These are phyloP conservation scores for Penicillium argentinense DNA, from an alignment of 495 filamentous ascomycete genomes.

Conservation along the genomic window DNA sequence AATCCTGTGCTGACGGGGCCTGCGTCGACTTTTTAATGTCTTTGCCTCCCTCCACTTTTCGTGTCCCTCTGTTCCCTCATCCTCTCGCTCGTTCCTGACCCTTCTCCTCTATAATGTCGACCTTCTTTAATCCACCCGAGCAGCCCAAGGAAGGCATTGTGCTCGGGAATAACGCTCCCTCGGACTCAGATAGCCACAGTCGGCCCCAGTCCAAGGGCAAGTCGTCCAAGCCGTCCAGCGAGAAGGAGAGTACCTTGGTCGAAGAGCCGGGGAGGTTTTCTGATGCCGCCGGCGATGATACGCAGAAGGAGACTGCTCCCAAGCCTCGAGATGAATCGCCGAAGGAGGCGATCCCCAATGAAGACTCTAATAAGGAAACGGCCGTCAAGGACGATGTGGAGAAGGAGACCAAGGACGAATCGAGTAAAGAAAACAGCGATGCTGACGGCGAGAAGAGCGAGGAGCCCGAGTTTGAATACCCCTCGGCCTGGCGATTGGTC, in stretches of 20 bases:
- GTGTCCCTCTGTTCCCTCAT: background rate
- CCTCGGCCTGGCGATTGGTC: constrained; percentile 46
- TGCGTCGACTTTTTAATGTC: constrained; percentile 7
- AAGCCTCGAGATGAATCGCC: background rate
- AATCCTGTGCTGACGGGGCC: constrained; percentile 6
- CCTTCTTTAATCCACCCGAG: constrained; percentile 15
- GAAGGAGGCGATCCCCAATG: constrained; percentile 4
- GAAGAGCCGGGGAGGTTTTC: constrained; percentile 9
- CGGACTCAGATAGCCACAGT: constrained; percentile 5
- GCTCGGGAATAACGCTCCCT: constrained; percentile 1
- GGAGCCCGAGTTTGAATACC: constrained; percentile 51
- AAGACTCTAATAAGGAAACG: constrained; percentile 12
- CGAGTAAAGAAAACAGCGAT: constrained; percentile 8
- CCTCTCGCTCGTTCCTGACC: background rate
- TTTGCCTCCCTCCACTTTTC: background rate
- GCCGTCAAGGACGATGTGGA: background rate
- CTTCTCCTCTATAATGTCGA: constrained; percentile 11
- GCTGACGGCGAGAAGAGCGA: constrained; percentile 26
- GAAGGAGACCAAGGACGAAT: constrained; percentile 9
- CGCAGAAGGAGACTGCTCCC: constrained; percentile 10
- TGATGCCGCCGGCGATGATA: constrained; percentile 2
- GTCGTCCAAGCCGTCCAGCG: constrained; percentile 20
- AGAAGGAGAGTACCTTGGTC: constrained; percentile 28
- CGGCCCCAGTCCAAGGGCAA: constrained; percentile 1
- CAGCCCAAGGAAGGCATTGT: constrained; percentile 9